Evolutionary conservation across 768 basidiomycete genomes (phyloP).

Genomic region (Leccinellum rugosiceps): DNA sequence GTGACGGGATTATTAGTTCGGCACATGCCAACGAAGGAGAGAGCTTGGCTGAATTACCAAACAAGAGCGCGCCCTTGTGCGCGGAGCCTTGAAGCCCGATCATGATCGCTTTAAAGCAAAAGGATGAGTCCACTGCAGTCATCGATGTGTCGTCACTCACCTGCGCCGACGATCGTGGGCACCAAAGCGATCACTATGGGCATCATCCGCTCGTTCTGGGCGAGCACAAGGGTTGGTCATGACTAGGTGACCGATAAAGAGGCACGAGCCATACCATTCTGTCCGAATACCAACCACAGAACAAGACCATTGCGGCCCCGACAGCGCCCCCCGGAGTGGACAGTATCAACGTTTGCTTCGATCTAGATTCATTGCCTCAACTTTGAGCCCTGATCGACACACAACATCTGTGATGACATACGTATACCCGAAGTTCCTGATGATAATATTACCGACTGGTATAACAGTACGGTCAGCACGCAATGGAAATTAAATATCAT

Average conservation of each 20-base stretch:
- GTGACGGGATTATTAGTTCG: background rate
- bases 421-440: constrained; percentile 65
- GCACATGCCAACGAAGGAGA: background rate
- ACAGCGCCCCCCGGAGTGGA: constrained; percentile 55
- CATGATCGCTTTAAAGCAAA: constrained; percentile 37
- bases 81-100: constrained; percentile 50
- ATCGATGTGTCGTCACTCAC: constrained; percentile 25
- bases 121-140: background rate
- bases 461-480: background rate
- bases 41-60: constrained; percentile 38
- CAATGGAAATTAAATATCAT: background rate
- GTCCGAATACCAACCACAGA: constrained; percentile 66
- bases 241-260: background rate
- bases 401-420: constrained; percentile 26
- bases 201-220: constrained; percentile 54
- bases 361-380: constrained; percentile 31
- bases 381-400: background rate
- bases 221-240: background rate
- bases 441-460: constrained; percentile 58
- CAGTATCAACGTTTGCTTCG: constrained; percentile 58
- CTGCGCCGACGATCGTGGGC: constrained; percentile 57
- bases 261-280: constrained; percentile 41
- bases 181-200: constrained; percentile 57
- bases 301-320: constrained; percentile 43
- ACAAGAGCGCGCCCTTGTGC: constrained; percentile 51